Conservation (phyloP, 805 yeast species). For the Myxozyma vanderwaltii region DNA sequence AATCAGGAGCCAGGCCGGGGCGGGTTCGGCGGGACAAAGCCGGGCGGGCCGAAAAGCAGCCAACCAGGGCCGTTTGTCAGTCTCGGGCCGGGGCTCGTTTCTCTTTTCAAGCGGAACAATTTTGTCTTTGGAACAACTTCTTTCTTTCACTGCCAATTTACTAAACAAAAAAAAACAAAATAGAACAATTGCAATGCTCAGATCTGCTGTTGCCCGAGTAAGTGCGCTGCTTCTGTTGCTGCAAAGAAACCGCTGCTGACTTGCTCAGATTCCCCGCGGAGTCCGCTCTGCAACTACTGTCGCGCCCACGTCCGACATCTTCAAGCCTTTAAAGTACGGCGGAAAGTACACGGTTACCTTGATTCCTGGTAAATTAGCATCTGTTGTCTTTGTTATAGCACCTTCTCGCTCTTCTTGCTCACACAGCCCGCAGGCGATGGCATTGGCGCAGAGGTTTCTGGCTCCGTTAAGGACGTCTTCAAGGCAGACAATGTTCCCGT, state of each 20-base stretch:
- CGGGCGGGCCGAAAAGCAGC: constrained; percentile 1
- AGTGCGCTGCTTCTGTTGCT: neutral
- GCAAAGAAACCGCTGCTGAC: constrained; percentile 6
- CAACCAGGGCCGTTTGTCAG: neutral
- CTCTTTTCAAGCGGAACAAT: neutral
- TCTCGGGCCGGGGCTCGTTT: neutral
- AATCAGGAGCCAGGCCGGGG: neutral
- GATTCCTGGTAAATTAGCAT: constrained; percentile 70
- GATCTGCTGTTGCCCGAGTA: constrained; percentile 23
- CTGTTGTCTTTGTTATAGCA: too few relatives aligned
- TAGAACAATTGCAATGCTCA: constrained; percentile 20
- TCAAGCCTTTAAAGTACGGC: constrained; percentile 88
- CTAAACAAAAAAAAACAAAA: too few relatives aligned
- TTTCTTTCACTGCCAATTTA: too few relatives aligned
- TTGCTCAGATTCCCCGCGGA: constrained; percentile 21
- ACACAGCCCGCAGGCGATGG: constrained; percentile 70
- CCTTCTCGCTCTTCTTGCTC: neutral
- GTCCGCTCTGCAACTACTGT: constrained; percentile 52
- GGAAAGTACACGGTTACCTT: constrained; percentile 92
- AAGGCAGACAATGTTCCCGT: constrained; percentile 85
- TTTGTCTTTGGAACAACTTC: too few relatives aligned
- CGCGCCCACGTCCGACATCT: constrained; percentile 61
- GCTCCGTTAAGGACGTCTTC: constrained; percentile 88
- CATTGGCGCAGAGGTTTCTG: constrained; percentile 94
- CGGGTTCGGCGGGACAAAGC: constrained; percentile 2